Conservation (phyloP, 768 basidiomycete species). For the Psilocybe subaeruginosa region DNA sequence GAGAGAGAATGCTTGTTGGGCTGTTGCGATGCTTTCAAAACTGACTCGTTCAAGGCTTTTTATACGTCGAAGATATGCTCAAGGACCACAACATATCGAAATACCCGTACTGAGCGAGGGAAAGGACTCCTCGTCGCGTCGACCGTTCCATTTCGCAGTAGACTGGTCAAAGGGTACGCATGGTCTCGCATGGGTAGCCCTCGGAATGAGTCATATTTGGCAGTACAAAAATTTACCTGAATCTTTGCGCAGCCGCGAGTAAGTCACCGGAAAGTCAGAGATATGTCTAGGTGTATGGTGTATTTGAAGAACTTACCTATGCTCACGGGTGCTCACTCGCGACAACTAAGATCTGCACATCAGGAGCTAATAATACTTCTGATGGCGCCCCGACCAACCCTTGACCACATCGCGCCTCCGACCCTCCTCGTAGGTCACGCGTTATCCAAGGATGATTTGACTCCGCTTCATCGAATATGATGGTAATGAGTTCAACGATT, state of each 20-base stretch:
- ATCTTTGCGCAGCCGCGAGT: neutral
- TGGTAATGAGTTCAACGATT: no score
- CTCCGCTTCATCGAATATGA: no score
- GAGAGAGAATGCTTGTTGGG: neutral
- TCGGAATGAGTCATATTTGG: slow-evolving; percentile 8
- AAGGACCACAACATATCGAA: neutral
- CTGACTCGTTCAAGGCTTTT: neutral
- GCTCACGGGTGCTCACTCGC: neutral
- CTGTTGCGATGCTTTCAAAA: neutral
- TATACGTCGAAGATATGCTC: neutral
- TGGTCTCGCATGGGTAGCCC: slow-evolving; percentile 9
- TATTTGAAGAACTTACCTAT: neutral
- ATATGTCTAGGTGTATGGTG: neutral
- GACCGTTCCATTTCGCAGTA: neutral
- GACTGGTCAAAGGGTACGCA: neutral
- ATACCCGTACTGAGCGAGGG: neutral
- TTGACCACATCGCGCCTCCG: no score
- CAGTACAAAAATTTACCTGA: neutral
- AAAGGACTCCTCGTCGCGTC: neutral
- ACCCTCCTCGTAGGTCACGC: no score
- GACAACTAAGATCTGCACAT: neutral
- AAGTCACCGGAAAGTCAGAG: slow-evolving; percentile 1
- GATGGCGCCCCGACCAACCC: neutral
- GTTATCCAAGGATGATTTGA: no score
- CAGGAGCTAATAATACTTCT: neutral